Conservation (phyloP, 371 early-diverging fungal genomes). For the Haplosporangium sp. region DNA sequence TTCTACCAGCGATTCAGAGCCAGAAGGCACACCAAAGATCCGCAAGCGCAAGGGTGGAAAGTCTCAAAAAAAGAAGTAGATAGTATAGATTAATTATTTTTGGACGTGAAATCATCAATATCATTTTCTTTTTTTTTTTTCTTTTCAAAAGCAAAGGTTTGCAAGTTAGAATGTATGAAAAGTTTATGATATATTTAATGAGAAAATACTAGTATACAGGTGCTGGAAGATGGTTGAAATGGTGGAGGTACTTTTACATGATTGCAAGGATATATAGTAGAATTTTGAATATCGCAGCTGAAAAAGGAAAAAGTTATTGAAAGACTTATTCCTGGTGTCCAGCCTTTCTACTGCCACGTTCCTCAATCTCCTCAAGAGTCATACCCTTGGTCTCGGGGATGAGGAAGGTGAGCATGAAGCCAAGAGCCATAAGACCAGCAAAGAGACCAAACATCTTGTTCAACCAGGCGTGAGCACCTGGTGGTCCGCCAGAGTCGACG, state of each 20-base stretch:
- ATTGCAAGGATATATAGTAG: neutral
- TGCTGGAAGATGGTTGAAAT: neutral
- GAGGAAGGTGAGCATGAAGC: slow-evolving; percentile 44
- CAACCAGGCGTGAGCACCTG: slow-evolving; percentile 71
- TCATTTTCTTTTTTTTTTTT: neutral
- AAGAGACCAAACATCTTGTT: slow-evolving; percentile 75
- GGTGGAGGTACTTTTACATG: neutral
- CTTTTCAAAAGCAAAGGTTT: too few relatives aligned
- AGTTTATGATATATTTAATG: neutral
- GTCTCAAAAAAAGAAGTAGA: slow-evolving; percentile 43
- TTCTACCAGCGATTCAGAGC: slow-evolving; percentile 37
- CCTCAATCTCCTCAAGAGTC: slow-evolving; percentile 69
- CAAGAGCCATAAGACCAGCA: slow-evolving; percentile 57
- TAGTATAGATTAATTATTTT: too few relatives aligned
- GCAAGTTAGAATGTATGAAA: too few relatives aligned
- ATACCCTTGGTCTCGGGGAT: slow-evolving; percentile 62
- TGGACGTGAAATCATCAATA: slow-evolving; percentile 1
- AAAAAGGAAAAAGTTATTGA: neutral
- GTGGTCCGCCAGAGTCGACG: slow-evolving; percentile 30
- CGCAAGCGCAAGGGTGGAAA: slow-evolving; percentile 57
- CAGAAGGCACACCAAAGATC: slow-evolving; percentile 28
- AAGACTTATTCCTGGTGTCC: slow-evolving; percentile 1
- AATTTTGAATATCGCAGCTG: too few relatives aligned
- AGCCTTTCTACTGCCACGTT: slow-evolving; percentile 30
- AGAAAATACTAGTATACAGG: neutral